These are phyloP conservation scores for Xylariaceae sp. DNA, from an alignment of 2,329 filamentous ascomycete species.

Conservation along the genomic window DNA sequence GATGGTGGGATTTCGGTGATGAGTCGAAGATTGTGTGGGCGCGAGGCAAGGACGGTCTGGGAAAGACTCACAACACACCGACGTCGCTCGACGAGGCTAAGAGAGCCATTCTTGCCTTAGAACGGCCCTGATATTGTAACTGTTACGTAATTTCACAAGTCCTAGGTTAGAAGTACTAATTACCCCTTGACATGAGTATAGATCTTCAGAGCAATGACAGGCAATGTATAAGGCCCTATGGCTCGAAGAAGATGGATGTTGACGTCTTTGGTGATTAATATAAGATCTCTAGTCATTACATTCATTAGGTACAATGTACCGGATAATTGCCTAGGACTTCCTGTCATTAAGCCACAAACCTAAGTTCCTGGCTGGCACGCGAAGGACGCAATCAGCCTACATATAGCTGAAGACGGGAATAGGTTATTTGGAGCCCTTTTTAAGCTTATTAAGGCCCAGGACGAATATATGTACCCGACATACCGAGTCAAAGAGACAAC, in stretches of 20 bases:
- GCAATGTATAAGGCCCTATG: constrained; percentile 11
- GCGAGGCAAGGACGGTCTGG: constrained; percentile 2
- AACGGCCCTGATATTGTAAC: constrained; percentile 13
- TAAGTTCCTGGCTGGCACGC: background rate
- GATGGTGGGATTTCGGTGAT: constrained; percentile 17
- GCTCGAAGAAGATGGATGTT: constrained; percentile 9
- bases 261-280: constrained; percentile 5
- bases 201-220: constrained; percentile 7
- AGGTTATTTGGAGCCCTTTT: background rate
- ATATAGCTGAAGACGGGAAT: background rate
- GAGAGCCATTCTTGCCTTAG: constrained; percentile 13
- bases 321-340: background rate
- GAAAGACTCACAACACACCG: constrained; percentile 12
- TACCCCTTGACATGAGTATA: constrained; percentile 3
- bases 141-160: background rate
- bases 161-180: constrained; percentile 9
- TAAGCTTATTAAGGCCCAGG: background rate
- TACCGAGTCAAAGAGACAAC: background rate
- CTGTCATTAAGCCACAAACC: background rate
- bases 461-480: background rate
- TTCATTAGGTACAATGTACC: background rate
- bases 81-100: constrained; percentile 16
- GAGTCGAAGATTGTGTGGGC: constrained; percentile 13
- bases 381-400: background rate
- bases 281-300: background rate